phyloP scores from a whole-genome alignment of 768 basidiomycete species.

The Lactifluus piperatus region DNA sequence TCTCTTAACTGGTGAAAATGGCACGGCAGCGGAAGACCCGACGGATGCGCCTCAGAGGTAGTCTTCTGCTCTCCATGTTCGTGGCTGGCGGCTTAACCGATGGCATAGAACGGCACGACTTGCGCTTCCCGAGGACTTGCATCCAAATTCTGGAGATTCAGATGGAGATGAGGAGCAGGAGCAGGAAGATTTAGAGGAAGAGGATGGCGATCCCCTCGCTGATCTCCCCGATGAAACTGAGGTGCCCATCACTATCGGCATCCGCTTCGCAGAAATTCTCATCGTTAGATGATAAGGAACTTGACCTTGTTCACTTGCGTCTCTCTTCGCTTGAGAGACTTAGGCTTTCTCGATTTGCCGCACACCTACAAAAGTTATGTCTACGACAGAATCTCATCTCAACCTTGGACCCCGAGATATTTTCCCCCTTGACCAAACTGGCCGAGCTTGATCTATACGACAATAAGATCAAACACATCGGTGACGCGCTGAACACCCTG shows the following conservation, averaged over 20 bases:
- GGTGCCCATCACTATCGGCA: constrained; percentile 34
- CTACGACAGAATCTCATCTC: constrained; percentile 82
- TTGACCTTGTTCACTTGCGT: constrained; percentile 77
- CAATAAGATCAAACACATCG: constrained; percentile 78
- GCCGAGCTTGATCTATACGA: constrained; percentile 96
- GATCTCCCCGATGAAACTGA: constrained; percentile 81
- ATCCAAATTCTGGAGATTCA: constrained; percentile 26
- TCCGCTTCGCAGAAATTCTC: not conserved
- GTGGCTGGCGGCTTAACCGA: not conserved
- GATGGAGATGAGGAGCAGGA: constrained; percentile 50
- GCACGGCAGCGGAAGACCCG: not conserved
- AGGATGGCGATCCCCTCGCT: constrained; percentile 50
- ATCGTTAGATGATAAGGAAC: constrained; percentile 45
- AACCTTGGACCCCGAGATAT: constrained; percentile 61
- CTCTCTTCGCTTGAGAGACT: constrained; percentile 59
- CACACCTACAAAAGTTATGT: constrained; percentile 62
- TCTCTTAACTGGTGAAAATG: not conserved
- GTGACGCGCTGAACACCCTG: constrained; percentile 52
- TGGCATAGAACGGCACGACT: constrained; percentile 17
- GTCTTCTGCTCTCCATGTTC: not conserved
- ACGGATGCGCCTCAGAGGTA: constrained; percentile 4
- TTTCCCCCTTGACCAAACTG: constrained; percentile 53
- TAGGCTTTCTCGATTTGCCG: constrained; percentile 65
- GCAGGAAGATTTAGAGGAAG: constrained; percentile 24
- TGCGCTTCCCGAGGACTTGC: constrained; percentile 8